Evolutionary conservation across 805 yeast species (phyloP), one percentile per base, ranked within the genome.

Genomic region (Lachancea fermentati): DNA sequence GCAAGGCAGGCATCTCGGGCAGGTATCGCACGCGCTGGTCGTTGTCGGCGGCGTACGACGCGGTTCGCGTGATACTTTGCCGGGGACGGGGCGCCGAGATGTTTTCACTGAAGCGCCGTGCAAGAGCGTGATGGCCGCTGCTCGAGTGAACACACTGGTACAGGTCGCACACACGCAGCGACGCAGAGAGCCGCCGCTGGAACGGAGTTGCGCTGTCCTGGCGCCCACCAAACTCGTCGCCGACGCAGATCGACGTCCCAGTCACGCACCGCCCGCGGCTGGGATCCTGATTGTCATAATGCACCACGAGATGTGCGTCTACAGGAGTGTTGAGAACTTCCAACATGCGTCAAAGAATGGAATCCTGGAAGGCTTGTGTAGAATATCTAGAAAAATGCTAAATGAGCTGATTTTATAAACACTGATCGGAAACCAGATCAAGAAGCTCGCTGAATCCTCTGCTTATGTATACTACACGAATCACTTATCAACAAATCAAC

Each of bases 81-180:
- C 30, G 30, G 11, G 17, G 31, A 32, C 16, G 9, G 9, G 26
- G 26, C 26, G 26, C 26, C 7, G 26, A 7, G 26, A 22, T 22
- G 11, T n/a, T n/a, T n/a, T 22, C 26, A 22, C 26, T 22, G 11
- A 22, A 22, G 11, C 26, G 26, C 11, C 26, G 26, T 11, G 26
- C 11, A 22, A 7, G 11, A 7, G 26, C 7, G 11, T 22, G 26
- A 11, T 22, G 26, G 7, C 11, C 26, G 11, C 26, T 7, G 9
- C 11, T 22, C 9, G 26, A 22, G 26, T 22, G 47, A 6, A 49
- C 38, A 22, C 52, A 49, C 34, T 49, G 52, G 36, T 45, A 47
- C 19, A 49, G 37, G 32, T 44, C 47, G 42, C 46, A 34, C 15
- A 49, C 42, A 32, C 47, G 39, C 42, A 47, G 36, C 12, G 44